Percentiles rank a stretch among this genome's conserved stretches.
These are phyloP conservation scores for Fistulinella cinereoalba DNA, from an alignment of 1,284 basidiomycete species.

Conservation along the genomic window DNA sequence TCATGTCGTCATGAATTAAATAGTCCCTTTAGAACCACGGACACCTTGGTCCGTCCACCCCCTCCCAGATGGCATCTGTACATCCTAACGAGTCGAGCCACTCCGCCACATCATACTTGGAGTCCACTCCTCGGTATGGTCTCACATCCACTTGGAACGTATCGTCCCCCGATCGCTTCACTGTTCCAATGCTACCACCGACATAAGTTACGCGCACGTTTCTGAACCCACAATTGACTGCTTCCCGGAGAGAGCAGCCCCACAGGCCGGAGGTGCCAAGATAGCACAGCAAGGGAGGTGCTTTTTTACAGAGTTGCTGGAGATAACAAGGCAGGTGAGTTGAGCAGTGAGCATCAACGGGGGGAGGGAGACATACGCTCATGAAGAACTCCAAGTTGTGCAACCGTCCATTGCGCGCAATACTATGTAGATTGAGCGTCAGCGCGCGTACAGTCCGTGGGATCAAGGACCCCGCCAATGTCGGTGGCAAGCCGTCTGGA, in stretches of 20 bases:
- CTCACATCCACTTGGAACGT: conserved; percentile 49
- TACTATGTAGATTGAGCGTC: conserved; percentile 42
- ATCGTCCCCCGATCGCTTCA: conserved; percentile 32
- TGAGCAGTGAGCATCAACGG: conserved; percentile 5
- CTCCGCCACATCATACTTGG: conserved; percentile 49
- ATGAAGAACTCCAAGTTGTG: conserved; percentile 28
- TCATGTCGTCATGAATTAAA: too few species aligned
- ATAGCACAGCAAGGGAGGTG: conserved; percentile 54
- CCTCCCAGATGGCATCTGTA: conserved; percentile 41
- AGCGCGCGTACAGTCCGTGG: conserved; percentile 56
- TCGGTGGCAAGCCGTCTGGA: conserved; percentile 58
- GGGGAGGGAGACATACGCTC: conserved; percentile 26
- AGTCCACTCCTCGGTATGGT: conserved; percentile 51
- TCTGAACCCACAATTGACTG: conserved; percentile 55
- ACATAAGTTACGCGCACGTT: conserved; percentile 56
- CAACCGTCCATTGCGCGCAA: conserved; percentile 37
- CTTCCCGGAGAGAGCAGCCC: conserved; percentile 40
- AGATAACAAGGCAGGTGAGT: background rate
- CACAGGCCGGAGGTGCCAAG: conserved; percentile 48
- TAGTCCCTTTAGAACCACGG: too few species aligned
- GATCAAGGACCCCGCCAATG: conserved; percentile 64
- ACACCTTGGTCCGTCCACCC: conserved; percentile 11
- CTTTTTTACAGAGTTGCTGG: conserved; percentile 58
- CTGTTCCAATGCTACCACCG: conserved; percentile 53
- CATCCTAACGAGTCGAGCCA: conserved; percentile 64